Evolutionary conservation across 306 rosid species (phyloP), one percentile per base, ranked within the genome.

Genomic region (Trifolium repens): DNA sequence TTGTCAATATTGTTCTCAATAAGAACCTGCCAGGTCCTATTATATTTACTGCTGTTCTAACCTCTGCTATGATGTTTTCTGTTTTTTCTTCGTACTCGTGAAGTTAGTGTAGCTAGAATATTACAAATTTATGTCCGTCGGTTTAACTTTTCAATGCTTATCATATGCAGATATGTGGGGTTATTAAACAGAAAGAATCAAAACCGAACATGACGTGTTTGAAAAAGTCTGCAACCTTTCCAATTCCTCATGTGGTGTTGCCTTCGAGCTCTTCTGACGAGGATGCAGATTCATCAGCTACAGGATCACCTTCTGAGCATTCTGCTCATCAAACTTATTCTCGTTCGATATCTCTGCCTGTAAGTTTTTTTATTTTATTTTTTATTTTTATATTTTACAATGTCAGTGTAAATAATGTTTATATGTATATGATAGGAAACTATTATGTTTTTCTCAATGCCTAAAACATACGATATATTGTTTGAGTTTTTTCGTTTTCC

Each of bases 311-410:
- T 2, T 75, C 80, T 68, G 77, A 75, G 75, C 86, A 85, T 49
- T 72, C 81, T 71, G 44, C 49, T 24, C 84, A 55, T 42, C 91
- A 75, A 60, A 65, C 80, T 64, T 85, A 13, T 84, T 59, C 82
- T 11, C 87, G 91, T 10, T 85, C 96, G 0, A 52, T 85, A 35
- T 90, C 98, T 44, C 77, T 87, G 78, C 96, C 96, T 10, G 97
- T 94, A 84, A 90, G 97, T 78, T 73, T 32, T 63, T 7, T 2
- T 15, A 22, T 67, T 19, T 26, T 65, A 54, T n/a, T n/a, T n/a
- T n/a, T n/a, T n/a, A n/a, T n/a, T n/a, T n/a, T n/a, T n/a, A n/a
- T n/a, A n/a, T n/a, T n/a, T n/a, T n/a, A n/a, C 19, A 24, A 26
- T 34, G 46, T 70, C 8, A 0, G 32, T 62, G 67, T 61, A 15